Evolutionary conservation across 2,329 filamentous ascomycete genomes (phyloP).

Genomic region (Cladorrhinum sp.): DNA sequence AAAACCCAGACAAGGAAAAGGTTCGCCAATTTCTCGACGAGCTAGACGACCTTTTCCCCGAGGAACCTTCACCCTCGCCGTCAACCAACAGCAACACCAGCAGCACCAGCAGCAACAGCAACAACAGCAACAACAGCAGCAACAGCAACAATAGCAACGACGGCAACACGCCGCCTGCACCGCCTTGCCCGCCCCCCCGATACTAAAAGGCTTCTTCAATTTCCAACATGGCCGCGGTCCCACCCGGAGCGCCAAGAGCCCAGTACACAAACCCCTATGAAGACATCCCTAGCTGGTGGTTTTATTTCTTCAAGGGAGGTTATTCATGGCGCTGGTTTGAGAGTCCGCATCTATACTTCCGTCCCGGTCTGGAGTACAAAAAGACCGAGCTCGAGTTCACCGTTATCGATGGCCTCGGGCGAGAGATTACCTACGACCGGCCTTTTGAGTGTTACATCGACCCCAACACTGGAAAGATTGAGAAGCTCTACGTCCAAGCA

Average conservation of each 20-base stretch:
- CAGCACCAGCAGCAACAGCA: not conserved
- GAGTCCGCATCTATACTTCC: constrained; percentile 10
- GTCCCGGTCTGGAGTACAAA: constrained; percentile 7
- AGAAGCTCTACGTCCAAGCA: constrained; percentile 14
- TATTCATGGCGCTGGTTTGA: constrained; percentile 8
- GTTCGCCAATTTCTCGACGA: not conserved
- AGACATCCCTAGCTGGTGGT: constrained; percentile 11
- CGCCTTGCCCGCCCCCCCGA: not conserved
- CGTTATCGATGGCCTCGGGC: constrained; percentile 10
- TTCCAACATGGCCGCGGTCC: too few species aligned
- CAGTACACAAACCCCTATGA: not conserved
- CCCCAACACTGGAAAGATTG: constrained; percentile 9
- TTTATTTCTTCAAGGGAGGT: constrained; percentile 4
- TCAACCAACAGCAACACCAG: not conserved
- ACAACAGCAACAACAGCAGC: not conserved
- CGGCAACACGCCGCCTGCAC: not conserved
- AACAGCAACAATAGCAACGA: not conserved
- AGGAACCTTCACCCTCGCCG: not conserved
- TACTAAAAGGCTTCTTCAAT: too few species aligned
- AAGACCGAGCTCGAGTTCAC: not conserved
- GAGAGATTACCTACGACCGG: constrained; percentile 5
- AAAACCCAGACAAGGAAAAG: not conserved
- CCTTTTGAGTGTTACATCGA: constrained; percentile 13
- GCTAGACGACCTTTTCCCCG: not conserved
- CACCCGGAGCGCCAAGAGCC: not conserved